Evolutionary conservation across 1,284 basidiomycete genomes (phyloP), one percentile per base, ranked within the genome.

Genomic region (Sphaerobolus stellatus): DNA sequence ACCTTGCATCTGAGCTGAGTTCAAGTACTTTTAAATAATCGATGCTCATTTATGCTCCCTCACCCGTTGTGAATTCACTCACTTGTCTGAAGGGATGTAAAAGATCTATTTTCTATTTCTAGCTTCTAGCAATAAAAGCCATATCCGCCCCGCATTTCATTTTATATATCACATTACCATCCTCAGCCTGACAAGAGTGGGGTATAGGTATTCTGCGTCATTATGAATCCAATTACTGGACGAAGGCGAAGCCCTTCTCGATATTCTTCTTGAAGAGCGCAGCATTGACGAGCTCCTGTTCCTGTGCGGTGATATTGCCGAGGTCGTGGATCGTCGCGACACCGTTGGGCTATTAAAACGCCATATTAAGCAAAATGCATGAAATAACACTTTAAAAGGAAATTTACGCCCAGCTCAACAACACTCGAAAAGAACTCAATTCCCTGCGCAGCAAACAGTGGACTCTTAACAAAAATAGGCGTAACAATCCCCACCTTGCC

Each of bases 191-290:
- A n/a, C n/a, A n/a, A n/a, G n/a, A n/a, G n/a, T n/a, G n/a, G n/a
- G n/a, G n/a, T n/a, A n/a, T n/a, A n/a, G n/a, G n/a, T n/a, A n/a
- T n/a, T n/a, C n/a, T n/a, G n/a, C n/a, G n/a, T n/a, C n/a, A n/a
- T n/a, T n/a, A n/a, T n/a, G n/a, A n/a, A n/a, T n/a, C n/a, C n/a
- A n/a, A n/a, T n/a, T n/a, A n/a, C n/a, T n/a, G n/a, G n/a, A 86
- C 88, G 66, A 96, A 94, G 57, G 84, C 80, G 74, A 83, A 86
- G 75, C 93, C 94, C 86, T 94, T 96, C 75, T 91, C 86, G 67
- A 98, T 95, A 85, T 97, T 97, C 85, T 93, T 94, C 84, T 91
- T 90, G 67, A 96, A 82, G 68, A 96, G 71, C 79, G 89, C 92
- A 48, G 89, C 93, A 45, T 86, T 89, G 66, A 98, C 77, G 58